Conservation (phyloP, 31 red algal genomes). For the Bonnemaisonia californica region DNA sequence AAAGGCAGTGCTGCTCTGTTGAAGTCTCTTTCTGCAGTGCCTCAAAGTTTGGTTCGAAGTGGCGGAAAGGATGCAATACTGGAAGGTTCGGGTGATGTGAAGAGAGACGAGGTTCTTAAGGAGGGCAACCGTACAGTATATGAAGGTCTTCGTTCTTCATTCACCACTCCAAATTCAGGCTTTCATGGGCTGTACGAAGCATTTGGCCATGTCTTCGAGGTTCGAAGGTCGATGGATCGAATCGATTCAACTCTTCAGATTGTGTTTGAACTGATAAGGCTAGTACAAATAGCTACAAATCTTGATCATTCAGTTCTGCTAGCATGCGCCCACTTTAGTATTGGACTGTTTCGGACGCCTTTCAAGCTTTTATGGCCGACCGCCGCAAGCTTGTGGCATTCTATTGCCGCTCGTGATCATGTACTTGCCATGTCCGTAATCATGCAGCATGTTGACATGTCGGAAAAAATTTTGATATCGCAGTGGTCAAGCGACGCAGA, state of each 20-base stretch:
- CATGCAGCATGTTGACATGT: neutral
- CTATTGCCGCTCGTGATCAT: slow-evolving; percentile 34
- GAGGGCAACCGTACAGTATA: neutral
- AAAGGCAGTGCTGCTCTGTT: neutral
- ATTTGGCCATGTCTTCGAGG: slow-evolving; percentile 25
- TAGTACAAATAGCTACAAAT: slow-evolving; percentile 22
- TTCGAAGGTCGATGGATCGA: slow-evolving; percentile 24
- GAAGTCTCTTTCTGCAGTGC: neutral
- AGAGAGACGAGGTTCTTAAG: neutral
- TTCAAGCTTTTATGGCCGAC: slow-evolving; percentile 62
- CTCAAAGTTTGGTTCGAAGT: neutral
- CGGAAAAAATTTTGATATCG: neutral
- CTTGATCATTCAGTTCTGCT: slow-evolving; percentile 10
- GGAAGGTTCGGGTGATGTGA: too few relatives aligned
- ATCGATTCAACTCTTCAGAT: slow-evolving; percentile 29
- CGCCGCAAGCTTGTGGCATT: slow-evolving; percentile 45
- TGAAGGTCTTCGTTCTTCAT: slow-evolving; percentile 12
- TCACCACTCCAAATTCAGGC: neutral
- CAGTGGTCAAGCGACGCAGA: slow-evolving; percentile 7
- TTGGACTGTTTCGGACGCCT: slow-evolving; percentile 62
- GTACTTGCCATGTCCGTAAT: slow-evolving; percentile 31
- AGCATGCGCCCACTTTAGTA: slow-evolving; percentile 48
- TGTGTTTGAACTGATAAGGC: slow-evolving; percentile 45
- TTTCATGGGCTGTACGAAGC: slow-evolving; percentile 12
- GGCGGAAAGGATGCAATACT: neutral